A percentile compares a stretch with the other conserved stretches of the same genome.
Evolutionary conservation across 345 rosid genomes (phyloP).

Genomic region (Pistacia vera): DNA sequence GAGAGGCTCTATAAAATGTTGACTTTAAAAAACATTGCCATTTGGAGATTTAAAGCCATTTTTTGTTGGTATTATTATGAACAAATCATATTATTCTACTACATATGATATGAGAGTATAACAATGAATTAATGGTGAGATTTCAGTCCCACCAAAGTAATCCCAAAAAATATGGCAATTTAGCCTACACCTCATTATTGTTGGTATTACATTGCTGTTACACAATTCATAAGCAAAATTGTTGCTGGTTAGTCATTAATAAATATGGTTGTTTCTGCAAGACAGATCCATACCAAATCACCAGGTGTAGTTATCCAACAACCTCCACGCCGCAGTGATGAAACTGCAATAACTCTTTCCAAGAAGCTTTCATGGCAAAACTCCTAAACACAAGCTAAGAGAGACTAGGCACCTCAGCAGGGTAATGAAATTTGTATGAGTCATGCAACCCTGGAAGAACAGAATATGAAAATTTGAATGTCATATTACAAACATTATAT

Average conservation of each 20-base stretch:
- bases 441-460: neutral
- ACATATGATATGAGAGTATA: neutral
- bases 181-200: neutral
- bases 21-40: no score
- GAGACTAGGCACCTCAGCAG: neutral
- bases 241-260: neutral
- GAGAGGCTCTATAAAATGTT: no score
- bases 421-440: neutral
- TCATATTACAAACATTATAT: neutral
- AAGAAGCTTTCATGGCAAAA: neutral
- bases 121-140: neutral
- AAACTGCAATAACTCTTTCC: neutral
- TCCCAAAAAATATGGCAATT: neutral
- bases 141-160: neutral
- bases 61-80: neutral
- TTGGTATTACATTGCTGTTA: neutral
- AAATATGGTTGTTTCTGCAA: neutral
- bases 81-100: neutral
- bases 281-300: slow-evolving; percentile 5
- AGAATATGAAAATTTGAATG: neutral
- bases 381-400: neutral
- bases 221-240: neutral
- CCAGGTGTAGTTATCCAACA: slow-evolving; percentile 4
- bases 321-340: neutral
- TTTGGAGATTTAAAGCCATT: neutral